Percentiles rank a stretch among this genome's conserved stretches.
Conservation (phyloP, 140 eudicot species). For the Cichorium intybus region DNA sequence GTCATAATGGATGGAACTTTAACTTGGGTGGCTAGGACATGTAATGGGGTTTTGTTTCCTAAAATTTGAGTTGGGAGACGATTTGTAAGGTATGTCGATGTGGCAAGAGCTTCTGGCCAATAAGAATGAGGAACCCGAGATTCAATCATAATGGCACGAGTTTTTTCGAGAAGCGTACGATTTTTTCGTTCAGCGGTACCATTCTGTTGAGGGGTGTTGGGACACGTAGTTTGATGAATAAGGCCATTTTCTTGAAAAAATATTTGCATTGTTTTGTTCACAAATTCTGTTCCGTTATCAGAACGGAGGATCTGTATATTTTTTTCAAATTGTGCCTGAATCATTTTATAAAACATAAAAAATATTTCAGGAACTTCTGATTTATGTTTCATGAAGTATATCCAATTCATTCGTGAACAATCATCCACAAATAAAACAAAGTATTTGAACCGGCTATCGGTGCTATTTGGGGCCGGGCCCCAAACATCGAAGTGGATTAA, state of each 20-base stretch:
- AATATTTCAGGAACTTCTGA: conserved; percentile 4
- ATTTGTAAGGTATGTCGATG: not conserved
- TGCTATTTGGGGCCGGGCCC: conserved; percentile 6
- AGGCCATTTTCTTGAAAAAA: conserved; percentile 12
- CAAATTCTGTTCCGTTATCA: conserved; percentile 23
- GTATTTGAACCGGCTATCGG: conserved; percentile 6
- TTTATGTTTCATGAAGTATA: conserved; percentile 25
- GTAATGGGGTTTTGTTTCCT: conserved; percentile 11
- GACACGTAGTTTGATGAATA: conserved; percentile 8
- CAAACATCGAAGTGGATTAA: no score
- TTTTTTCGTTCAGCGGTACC: conserved; percentile 5
- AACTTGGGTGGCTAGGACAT: not conserved
- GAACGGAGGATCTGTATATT: conserved; percentile 7
- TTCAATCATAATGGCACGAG: no score
- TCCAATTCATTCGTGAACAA: conserved; percentile 27
- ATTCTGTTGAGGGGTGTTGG: conserved; percentile 11
- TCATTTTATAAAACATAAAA: conserved; percentile 14
- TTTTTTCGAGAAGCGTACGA: not conserved
- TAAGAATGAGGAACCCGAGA: not conserved
- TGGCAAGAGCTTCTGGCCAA: no score
- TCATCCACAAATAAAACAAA: conserved; percentile 30
- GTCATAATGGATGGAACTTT: not conserved
- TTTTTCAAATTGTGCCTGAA: conserved; percentile 13
- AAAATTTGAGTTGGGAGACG: conserved; percentile 5
- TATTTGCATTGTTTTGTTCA: not conserved